phyloP scores from a whole-genome alignment of 495 filamentous ascomycete genomes.

The Neurospora tetrasperma region DNA sequence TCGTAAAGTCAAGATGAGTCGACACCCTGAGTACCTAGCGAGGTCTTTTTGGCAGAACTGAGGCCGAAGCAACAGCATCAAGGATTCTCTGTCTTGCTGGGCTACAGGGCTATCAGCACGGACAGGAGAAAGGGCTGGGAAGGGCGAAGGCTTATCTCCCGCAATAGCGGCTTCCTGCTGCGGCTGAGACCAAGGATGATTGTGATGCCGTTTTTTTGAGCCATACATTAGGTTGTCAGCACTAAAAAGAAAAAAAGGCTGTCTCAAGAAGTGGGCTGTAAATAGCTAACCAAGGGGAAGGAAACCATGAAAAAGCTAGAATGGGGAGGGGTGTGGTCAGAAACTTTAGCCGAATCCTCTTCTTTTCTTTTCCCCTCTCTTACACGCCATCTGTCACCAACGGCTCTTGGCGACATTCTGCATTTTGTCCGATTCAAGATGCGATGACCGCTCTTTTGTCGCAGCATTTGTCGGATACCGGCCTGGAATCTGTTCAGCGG shows the following conservation, averaged over 20 bases:
- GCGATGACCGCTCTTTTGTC: not conserved
- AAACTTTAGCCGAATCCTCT: not conserved
- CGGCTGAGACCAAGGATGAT: not conserved
- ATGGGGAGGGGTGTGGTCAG: not conserved
- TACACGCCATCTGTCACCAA: not conserved
- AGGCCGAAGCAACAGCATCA: not conserved
- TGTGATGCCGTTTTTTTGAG: not conserved
- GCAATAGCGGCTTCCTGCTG: not conserved
- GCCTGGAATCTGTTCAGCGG: not conserved
- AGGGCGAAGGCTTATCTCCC: not conserved
- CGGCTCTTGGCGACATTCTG: not conserved
- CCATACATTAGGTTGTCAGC: not conserved
- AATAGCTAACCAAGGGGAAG: not conserved
- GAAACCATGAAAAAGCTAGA: not conserved
- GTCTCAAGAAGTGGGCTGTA: not conserved
- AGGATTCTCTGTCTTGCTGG: not conserved
- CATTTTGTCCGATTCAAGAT: not conserved
- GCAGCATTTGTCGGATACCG: not conserved
- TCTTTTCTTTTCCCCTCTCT: not conserved
- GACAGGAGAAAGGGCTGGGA: not conserved
- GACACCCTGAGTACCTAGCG: not conserved
- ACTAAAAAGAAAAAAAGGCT: not conserved
- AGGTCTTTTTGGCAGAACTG: not conserved
- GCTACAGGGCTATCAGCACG: not conserved
- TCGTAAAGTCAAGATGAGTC: not conserved